Percentiles rank a stretch among this genome's conserved stretches.
phyloP scores from a whole-genome alignment of 331 rosid species.

The Arachis monticola region DNA sequence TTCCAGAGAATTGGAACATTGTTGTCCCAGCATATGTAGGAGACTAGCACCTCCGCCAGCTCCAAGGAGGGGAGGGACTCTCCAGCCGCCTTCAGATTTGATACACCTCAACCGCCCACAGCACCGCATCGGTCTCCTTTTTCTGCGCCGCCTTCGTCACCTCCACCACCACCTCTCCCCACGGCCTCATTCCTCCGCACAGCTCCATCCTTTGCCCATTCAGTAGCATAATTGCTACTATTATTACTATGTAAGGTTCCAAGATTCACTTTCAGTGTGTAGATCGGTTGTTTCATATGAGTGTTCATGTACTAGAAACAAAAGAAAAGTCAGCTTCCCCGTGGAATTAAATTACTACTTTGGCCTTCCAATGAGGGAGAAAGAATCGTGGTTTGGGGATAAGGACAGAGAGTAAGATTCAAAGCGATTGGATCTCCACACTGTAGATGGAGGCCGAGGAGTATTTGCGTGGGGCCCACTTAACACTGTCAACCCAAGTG shows the following conservation, averaged over 20 bases:
- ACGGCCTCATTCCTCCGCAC: slow-evolving; percentile 13
- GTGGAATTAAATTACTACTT: no score
- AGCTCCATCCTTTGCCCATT: no score
- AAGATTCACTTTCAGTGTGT: no score
- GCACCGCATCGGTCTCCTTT: slow-evolving; percentile 78
- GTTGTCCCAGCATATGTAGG: slow-evolving; percentile 93
- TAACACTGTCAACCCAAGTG: no score
- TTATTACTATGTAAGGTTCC: no score
- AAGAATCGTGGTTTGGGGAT: background rate
- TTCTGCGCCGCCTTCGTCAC: slow-evolving; percentile 77
- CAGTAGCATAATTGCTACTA: no score
- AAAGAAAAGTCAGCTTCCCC: no score
- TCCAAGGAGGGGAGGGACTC: slow-evolving; percentile 76
- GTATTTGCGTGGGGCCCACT: background rate
- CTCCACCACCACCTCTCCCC: slow-evolving; percentile 75
- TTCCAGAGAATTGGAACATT: slow-evolving; percentile 91
- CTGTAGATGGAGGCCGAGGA: no score
- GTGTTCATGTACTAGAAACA: no score
- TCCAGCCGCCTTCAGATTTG: slow-evolving; percentile 74
- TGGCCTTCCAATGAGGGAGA: no score
- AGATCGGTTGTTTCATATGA: background rate
- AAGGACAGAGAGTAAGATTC: no score
- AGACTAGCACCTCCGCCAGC: slow-evolving; percentile 73
- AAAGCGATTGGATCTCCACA: background rate
- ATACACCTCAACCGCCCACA: slow-evolving; percentile 79